Base-by-base conservation (phyloP, 2,329 filamentous ascomycete species). In the Monosporascus sp. region DNA sequence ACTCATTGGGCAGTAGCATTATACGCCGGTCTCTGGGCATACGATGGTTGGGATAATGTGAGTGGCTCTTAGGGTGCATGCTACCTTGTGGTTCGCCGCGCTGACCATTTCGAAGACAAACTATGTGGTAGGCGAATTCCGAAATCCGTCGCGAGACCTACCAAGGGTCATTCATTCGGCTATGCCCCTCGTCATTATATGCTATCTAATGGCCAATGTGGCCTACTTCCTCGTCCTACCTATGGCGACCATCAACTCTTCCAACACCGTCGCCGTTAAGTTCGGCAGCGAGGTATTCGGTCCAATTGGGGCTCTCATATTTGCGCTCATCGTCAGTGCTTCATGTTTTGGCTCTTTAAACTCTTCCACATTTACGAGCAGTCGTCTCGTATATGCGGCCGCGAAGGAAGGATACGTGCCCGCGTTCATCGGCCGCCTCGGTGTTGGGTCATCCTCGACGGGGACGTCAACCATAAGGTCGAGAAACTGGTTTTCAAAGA, bases 21-120 rank as follows among this genome's bases (percentile, higher is more conserved):
- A 47, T 99, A 99, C 68, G 93, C 91, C 17, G 94, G 94, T 8
- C 79, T 99, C 5, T 99, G 94, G 94, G 94, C 94, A 1, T 99
- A 94, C 72, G 94, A 99, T 68, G 94, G 94, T 31, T 99, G 94
- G 94, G 94, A 99, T 68, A 99, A 99, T 70, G 90, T 94, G 74
- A 75, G 87, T 77, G 47, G 5, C n/a, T 9, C 9, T 44, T 25
- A 24, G 6, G 27, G 51, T n/a, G 6, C 37, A 38, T 50, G 45
- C 2, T 50, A 31, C 9, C 27, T 27, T n/a, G 8, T 43, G 31
- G 39, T 38, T 48, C 35, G 52, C 54, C 54, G 63, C 61, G 52
- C 63, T 72, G 60, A 71, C 58, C 37, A 37, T 14, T 43, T 37
- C 45, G 22, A 9, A 94, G 90, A 96, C 93, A 57, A 99, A 97